phyloP scores from a whole-genome alignment of 371 early-diverging fungal species.

The Cladochytrium tenue region DNA sequence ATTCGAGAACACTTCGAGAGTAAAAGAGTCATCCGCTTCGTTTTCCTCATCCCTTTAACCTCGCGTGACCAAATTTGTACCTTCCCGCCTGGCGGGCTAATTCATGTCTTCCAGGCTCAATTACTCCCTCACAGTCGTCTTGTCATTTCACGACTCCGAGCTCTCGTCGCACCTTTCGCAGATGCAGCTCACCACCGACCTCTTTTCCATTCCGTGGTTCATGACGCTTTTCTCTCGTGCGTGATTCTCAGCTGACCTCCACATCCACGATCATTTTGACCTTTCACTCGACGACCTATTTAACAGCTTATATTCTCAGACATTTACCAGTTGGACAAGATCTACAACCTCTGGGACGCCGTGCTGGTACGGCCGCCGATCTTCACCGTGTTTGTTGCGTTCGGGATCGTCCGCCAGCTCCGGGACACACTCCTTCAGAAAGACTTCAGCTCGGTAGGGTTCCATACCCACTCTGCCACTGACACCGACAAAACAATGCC shows the following conservation, averaged over 20 bases:
- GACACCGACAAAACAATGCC: background rate
- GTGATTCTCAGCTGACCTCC: constrained; percentile 23
- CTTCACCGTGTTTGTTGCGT: constrained; percentile 68
- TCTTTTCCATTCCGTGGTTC: constrained; percentile 83
- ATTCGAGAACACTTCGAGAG: too few species aligned
- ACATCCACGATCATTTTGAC: background rate
- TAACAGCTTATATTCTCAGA: constrained; percentile 45
- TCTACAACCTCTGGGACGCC: constrained; percentile 79
- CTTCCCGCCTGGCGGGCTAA: too few species aligned
- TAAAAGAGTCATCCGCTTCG: too few species aligned
- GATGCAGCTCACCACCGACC: constrained; percentile 70
- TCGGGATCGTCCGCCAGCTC: constrained; percentile 70
- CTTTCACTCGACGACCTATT: background rate
- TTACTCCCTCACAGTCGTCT: too few species aligned
- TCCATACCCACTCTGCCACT: too few species aligned
- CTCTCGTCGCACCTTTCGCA: constrained; percentile 65
- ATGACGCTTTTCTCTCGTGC: constrained; percentile 80
- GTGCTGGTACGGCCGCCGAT: constrained; percentile 65
- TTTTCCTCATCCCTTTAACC: too few species aligned
- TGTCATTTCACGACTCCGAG: constrained; percentile 75
- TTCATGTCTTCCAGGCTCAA: too few species aligned
- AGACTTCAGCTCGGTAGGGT: constrained; percentile 32
- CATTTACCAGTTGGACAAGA: constrained; percentile 75
- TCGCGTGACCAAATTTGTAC: too few species aligned
- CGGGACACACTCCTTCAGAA: constrained; percentile 27